Evolutionary conservation across 345 rosid species (phyloP).

Genomic region (Clarkia xantiana): DNA sequence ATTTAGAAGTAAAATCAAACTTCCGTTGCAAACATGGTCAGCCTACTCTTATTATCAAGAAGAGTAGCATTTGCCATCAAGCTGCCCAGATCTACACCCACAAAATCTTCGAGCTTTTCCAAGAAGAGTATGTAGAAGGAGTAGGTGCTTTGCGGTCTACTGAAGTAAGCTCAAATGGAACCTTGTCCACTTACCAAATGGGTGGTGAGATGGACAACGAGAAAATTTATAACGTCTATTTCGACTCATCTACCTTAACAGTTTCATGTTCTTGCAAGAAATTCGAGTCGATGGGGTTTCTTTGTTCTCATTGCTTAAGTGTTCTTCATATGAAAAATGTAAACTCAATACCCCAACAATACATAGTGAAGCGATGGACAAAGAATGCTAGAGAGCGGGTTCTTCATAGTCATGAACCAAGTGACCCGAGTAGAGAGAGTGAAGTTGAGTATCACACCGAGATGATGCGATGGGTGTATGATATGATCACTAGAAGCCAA

Average conservation of each 20-base stretch:
- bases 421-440: background rate
- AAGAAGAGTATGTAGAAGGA: conserved; percentile 6
- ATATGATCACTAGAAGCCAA: conserved; percentile 7
- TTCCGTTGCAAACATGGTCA: conserved; percentile 6
- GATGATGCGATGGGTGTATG: conserved; percentile 9
- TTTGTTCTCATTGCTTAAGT: conserved; percentile 8
- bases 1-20: conserved; percentile 4
- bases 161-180: conserved; percentile 3
- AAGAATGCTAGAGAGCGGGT: conserved; percentile 2
- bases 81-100: conserved; percentile 5
- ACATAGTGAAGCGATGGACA: background rate
- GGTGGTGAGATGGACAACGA: conserved; percentile 6
- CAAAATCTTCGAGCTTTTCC: conserved; percentile 7
- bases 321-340: conserved; percentile 5
- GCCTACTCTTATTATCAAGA: conserved; percentile 5
- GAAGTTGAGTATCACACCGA: conserved; percentile 7
- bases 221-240: conserved; percentile 1
- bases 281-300: conserved; percentile 6
- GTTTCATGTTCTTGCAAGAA: conserved; percentile 6
- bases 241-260: conserved; percentile 4
- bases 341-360: background rate
- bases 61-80: conserved; percentile 5
- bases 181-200: conserved; percentile 3
- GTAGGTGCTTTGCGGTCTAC: conserved; percentile 6
- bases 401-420: conserved; percentile 4